A percentile compares a stretch with the other conserved stretches of the same genome.
These are phyloP conservation scores for Gossypium sturtianum DNA, from an alignment of 345 rosid species.

Conservation along the genomic window DNA sequence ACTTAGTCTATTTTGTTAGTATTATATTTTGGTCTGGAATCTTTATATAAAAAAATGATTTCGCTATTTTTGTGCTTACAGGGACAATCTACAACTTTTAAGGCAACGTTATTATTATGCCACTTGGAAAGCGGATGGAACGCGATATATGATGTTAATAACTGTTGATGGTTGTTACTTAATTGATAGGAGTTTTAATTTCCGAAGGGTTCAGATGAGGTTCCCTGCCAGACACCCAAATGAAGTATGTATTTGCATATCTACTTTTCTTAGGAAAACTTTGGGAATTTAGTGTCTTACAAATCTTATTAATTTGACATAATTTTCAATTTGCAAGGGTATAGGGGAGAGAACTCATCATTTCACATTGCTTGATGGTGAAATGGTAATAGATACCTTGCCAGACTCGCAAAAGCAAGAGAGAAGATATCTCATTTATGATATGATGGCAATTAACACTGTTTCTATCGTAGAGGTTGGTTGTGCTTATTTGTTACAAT, in stretches of 20 bases:
- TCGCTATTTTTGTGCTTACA: constrained; percentile 26
- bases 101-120: constrained; percentile 96
- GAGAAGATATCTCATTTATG: constrained; percentile 97
- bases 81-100: constrained; percentile 83
- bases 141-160: constrained; percentile 95
- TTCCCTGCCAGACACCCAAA: constrained; percentile 67
- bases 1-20: constrained; percentile 13
- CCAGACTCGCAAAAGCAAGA: constrained; percentile 90
- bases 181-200: constrained; percentile 80
- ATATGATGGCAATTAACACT: constrained; percentile 75
- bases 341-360: constrained; percentile 76
- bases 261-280: constrained; percentile 10
- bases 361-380: constrained; percentile 91
- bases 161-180: constrained; percentile 84
- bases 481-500: background rate
- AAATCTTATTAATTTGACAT: constrained; percentile 15
- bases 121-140: constrained; percentile 99
- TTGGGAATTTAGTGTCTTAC: background rate
- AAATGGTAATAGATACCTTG: constrained; percentile 90
- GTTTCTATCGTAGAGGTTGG: constrained; percentile 79
- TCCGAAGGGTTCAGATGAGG: constrained; percentile 94
- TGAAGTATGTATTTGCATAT: constrained; percentile 51
- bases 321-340: constrained; percentile 42
- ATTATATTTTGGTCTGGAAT: background rate
- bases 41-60: background rate